A percentile compares a stretch with the other conserved stretches of the same genome.
These are phyloP conservation scores for Lentithecium fluviatile DNA, from an alignment of 495 filamentous ascomycete genomes.

Conservation along the genomic window DNA sequence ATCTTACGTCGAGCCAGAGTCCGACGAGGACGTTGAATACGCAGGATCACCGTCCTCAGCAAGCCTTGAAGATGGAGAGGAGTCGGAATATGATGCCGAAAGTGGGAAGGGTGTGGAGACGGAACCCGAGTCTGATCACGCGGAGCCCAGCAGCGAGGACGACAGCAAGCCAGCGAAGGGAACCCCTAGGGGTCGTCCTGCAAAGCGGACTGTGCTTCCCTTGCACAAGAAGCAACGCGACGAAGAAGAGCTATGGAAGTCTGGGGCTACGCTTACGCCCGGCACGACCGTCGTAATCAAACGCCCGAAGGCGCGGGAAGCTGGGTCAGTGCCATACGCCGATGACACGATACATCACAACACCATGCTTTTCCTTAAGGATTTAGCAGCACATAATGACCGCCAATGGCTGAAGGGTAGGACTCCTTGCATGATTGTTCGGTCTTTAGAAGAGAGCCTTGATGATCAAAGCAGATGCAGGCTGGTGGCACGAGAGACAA, in stretches of 20 bases:
- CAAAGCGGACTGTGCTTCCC: conserved; percentile 34
- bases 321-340: conserved; percentile 63
- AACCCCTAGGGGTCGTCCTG: conserved; percentile 23
- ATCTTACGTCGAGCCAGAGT: conserved; percentile 54
- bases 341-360: conserved; percentile 75
- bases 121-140: conserved; percentile 27
- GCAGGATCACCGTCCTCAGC: conserved; percentile 22
- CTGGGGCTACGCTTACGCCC: conserved; percentile 59
- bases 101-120: conserved; percentile 19
- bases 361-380: conserved; percentile 72
- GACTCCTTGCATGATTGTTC: conserved; percentile 18
- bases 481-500: too few relatives aligned
- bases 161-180: conserved; percentile 35
- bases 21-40: conserved; percentile 27
- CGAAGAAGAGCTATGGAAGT: conserved; percentile 57
- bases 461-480: too few relatives aligned
- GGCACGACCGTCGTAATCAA: conserved; percentile 66
- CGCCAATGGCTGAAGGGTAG: conserved; percentile 78
- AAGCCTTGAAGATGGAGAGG: conserved; percentile 34
- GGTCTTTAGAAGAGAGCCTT: too few relatives aligned
- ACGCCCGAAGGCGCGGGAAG: conserved; percentile 66
- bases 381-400: conserved; percentile 75
- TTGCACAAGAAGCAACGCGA: conserved; percentile 36
- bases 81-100: conserved; percentile 45
- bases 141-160: conserved; percentile 40